Evolutionary conservation across 768 basidiomycete genomes (phyloP).

Genomic region (Auricularia sp.): DNA sequence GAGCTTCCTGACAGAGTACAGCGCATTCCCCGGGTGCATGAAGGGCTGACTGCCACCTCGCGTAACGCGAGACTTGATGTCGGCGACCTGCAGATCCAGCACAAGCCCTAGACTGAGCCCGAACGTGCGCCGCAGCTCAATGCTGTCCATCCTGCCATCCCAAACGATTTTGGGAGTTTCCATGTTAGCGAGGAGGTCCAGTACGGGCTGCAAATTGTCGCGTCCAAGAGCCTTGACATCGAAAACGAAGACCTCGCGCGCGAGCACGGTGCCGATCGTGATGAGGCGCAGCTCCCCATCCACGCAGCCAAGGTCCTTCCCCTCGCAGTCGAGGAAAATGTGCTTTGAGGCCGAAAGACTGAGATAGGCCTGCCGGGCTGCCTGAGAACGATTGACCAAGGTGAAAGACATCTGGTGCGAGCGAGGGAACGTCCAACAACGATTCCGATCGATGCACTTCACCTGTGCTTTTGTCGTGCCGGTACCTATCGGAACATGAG

Average conservation of each 20-base stretch:
- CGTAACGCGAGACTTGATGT: slow-evolving; percentile 23
- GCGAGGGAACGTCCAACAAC: too few relatives aligned
- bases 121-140: slow-evolving; percentile 24
- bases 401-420: too few relatives aligned
- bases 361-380: neutral
- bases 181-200: slow-evolving; percentile 21
- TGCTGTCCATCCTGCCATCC: slow-evolving; percentile 34
- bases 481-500: too few relatives aligned
- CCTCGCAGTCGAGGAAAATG: slow-evolving; percentile 33
- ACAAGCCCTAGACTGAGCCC: slow-evolving; percentile 23
- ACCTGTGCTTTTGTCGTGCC: too few relatives aligned
- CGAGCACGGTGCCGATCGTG: slow-evolving; percentile 24
- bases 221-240: slow-evolving; percentile 20
- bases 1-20: neutral
- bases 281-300: slow-evolving; percentile 28
- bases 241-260: slow-evolving; percentile 27
- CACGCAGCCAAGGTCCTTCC: slow-evolving; percentile 22
- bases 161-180: slow-evolving; percentile 30
- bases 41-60: slow-evolving; percentile 19
- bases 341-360: slow-evolving; percentile 4
- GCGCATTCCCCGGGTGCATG: slow-evolving; percentile 7
- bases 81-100: slow-evolving; percentile 34
- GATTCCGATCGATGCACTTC: too few relatives aligned
- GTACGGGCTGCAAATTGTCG: slow-evolving; percentile 17
- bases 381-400: neutral